Base-by-base conservation (phyloP, 805 yeast species). In the Hanseniaspora nectarophila region DNA sequence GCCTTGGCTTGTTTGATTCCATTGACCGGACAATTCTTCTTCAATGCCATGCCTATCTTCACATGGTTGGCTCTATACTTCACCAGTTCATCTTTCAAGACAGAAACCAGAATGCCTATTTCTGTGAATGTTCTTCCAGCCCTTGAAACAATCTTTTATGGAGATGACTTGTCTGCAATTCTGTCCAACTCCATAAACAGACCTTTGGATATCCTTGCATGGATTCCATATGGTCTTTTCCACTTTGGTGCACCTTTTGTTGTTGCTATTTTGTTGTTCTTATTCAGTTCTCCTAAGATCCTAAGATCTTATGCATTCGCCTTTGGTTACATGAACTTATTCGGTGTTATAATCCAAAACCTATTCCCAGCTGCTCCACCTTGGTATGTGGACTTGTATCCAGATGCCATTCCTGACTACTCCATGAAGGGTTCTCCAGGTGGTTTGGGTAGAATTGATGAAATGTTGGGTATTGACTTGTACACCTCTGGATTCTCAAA, bases 351-450 rank as follows among this genome's bases (percentile, higher is more conserved):
- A 33, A 76, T 78, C 53, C 97, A 92, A 69, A 74, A 87, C 58
- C 56, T 81, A 5, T 87, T 86, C 64, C 95, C 98, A 5, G 85
- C 92, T 46, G 97, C 97, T 51, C 95, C 98, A 13, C 98, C 98
- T 18, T 90, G 98, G 98, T 90, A 90, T 65, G 84, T 85, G 61
- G 78, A 78, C 54, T 66, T 81, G 45, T 82, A 90, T 63, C 96
- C 95, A 1, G 73, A 89, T 55, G 82, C 78, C 51, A 92, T 95
- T 29, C 97, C 97, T 2, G 79, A 87, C 67, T 90, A 90, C 67
- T 71, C 81, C 51, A 88, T 90, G 95, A 72, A 73, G 45, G 98
- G 97, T 12, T 83, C 95, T 1, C 95, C 98, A 0, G 98, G 97
- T 59, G 98, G 98, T 0, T 74, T 90, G 56, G 90, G 80, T 12